Evolutionary conservation across 805 yeast genomes (phyloP).

Genomic region (Candida namnaoensis): DNA sequence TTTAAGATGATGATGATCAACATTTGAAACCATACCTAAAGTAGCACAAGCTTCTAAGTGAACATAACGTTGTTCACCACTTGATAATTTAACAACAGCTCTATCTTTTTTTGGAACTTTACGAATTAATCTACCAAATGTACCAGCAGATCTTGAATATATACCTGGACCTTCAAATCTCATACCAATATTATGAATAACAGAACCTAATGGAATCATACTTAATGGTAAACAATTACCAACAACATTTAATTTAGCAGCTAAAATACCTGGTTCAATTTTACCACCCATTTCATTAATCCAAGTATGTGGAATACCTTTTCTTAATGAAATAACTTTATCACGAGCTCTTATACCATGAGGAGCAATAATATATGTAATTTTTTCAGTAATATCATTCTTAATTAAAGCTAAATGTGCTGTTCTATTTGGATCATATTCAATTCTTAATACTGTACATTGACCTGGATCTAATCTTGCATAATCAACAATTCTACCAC

Average conservation of each 20-base stretch:
- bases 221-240: slow-evolving; percentile 92
- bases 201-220: slow-evolving; percentile 92
- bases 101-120: slow-evolving; percentile 61
- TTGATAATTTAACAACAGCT: slow-evolving; percentile 75
- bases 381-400: slow-evolving; percentile 49
- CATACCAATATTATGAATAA: slow-evolving; percentile 82
- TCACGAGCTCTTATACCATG: slow-evolving; percentile 94
- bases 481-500: slow-evolving; percentile 78
- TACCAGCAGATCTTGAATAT: slow-evolving; percentile 89
- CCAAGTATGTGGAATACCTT: slow-evolving; percentile 75
- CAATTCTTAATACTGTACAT: slow-evolving; percentile 79
- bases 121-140: slow-evolving; percentile 81
- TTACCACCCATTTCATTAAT: slow-evolving; percentile 83
- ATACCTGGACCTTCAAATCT: slow-evolving; percentile 72
- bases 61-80: slow-evolving; percentile 92
- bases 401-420: slow-evolving; percentile 85
- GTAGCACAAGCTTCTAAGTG: slow-evolving; percentile 86
- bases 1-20: slow-evolving; percentile 81
- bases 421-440: slow-evolving; percentile 91
- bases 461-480: slow-evolving; percentile 58
- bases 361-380: slow-evolving; percentile 81
- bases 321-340: slow-evolving; percentile 77
- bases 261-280: slow-evolving; percentile 83
- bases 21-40: slow-evolving; percentile 85
- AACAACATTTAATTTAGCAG: slow-evolving; percentile 79